Conservation (phyloP, 352 stramenopile genomes). For the Peronospora destructor region DNA sequence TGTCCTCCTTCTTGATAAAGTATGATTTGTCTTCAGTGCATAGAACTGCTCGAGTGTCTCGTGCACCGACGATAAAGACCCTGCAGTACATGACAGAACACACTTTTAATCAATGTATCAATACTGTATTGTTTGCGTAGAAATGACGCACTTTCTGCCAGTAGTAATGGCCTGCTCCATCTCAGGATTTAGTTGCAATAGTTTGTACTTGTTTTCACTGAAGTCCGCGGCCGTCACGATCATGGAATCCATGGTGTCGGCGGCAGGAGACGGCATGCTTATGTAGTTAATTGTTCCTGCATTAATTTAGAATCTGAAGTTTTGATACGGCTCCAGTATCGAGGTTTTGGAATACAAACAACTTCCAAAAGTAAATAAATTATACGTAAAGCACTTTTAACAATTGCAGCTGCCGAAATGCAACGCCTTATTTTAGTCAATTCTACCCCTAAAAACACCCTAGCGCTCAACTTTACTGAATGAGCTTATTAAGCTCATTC, state of each 20-base stretch:
- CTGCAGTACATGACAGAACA: slow-evolving; percentile 11
- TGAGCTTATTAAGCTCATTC: no score
- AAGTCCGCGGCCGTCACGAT: slow-evolving; percentile 52
- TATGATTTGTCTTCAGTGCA: slow-evolving; percentile 67
- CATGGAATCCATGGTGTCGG: slow-evolving; percentile 23
- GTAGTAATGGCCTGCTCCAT: slow-evolving; percentile 48
- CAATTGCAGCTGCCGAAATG: no score
- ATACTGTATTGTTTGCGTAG: neutral
- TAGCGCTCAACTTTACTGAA: no score
- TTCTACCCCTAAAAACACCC: no score
- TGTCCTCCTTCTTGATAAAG: slow-evolving; percentile 74
- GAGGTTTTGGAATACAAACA: no score
- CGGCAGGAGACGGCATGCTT: neutral
- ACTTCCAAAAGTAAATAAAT: no score
- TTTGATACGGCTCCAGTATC: no score
- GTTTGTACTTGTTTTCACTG: slow-evolving; percentile 42
- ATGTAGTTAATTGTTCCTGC: no score
- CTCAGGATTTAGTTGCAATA: slow-evolving; percentile 59
- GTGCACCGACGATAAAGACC: slow-evolving; percentile 58
- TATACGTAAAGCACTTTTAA: no score
- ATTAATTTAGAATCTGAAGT: no score
- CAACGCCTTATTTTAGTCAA: no score
- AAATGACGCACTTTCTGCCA: slow-evolving; percentile 36
- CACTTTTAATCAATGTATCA: slow-evolving; percentile 8
- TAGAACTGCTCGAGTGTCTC: slow-evolving; percentile 52